Base-by-base conservation (phyloP, 805 yeast species). In the Yarrowia bubula region DNA sequence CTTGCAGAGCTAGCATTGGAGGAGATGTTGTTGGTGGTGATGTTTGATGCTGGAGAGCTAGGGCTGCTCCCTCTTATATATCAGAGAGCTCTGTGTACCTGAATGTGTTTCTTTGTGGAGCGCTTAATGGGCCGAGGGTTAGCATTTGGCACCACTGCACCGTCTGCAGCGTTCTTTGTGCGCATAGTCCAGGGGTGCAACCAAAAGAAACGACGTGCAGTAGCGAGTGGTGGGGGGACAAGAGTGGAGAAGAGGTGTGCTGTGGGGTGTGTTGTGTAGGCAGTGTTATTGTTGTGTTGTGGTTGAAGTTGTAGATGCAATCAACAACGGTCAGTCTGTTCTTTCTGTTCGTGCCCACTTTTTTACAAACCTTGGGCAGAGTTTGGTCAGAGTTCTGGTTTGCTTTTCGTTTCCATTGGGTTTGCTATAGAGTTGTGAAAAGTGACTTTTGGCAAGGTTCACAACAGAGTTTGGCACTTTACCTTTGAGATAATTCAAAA, bases 1-100 rank as follows among this genome's bases (percentile, higher is more conserved):
- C 61, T 55, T 55, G 61, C 47, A 55, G 38, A 7, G 61, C 61
- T 18, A 55, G 61, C 61, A 55, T 55, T n/a, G 58, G 32, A 3
- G 15, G 32, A 38, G n/a, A 13, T 9, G 33, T 18, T 44, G 51
- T 8, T 28, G 6, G n/a, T 9, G 15, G 18, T 0, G 50, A n/a
- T 15, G 33, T 18, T n/a, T n/a, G n/a, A n/a, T 5, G 3, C 15
- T n/a, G 37, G 13, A 8, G 17, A 14, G 32, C 6, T n/a, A 8
- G 0, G 17, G 14, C 13, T 2, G 17, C 38, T 32, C 37, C 17
- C 53, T 47, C 33, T 33, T 48, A 48, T 48, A 48, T 33, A 39
- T 17, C 55, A 48, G 33, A 41, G 55, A 22, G 28, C 28, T 22
- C 28, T 35, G 38, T 35, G 38, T 51, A 38, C 44, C 44, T 38